A percentile compares a stretch with the other conserved stretches of the same genome.
These are phyloP conservation scores for Thielaviopsis cerberus DNA, from an alignment of 2,329 filamentous ascomycete genomes.

Conservation along the genomic window DNA sequence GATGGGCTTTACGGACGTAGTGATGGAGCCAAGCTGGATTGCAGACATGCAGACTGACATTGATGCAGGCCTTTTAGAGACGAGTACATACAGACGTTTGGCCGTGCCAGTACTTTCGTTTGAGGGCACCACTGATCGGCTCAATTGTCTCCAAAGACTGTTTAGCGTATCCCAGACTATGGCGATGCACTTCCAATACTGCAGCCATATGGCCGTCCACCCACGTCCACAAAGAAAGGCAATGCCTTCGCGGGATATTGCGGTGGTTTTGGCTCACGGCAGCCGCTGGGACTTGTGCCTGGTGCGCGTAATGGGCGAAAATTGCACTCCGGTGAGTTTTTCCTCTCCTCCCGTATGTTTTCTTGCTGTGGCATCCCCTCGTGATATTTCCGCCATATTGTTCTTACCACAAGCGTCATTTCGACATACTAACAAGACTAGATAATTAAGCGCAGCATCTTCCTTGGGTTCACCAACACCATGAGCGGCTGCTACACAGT, in stretches of 20 bases:
- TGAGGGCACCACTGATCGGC: not conserved
- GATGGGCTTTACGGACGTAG: not conserved
- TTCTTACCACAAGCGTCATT: too few relatives aligned
- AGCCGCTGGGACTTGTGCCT: not conserved
- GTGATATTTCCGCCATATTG: too few relatives aligned
- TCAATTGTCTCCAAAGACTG: not conserved
- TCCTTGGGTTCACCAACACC: not conserved
- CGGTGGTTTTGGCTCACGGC: not conserved
- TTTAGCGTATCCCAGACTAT: not conserved
- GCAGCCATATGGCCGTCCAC: not conserved
- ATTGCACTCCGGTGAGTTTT: not conserved
- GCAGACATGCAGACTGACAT: not conserved
- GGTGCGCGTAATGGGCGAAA: not conserved
- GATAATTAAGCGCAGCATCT: not conserved
- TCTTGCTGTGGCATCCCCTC: not conserved
- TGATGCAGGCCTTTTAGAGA: not conserved
- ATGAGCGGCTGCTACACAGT: not conserved
- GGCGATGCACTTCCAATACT: not conserved
- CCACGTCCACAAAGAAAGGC: not conserved
- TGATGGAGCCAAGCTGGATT: not conserved
- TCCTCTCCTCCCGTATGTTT: not conserved
- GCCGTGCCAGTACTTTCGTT: not conserved
- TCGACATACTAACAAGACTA: not conserved
- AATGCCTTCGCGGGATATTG: not conserved
- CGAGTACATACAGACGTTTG: not conserved